Evolutionary conservation across 1,284 basidiomycete genomes (phyloP).

Genomic region (Phaffia rhodozyma): DNA sequence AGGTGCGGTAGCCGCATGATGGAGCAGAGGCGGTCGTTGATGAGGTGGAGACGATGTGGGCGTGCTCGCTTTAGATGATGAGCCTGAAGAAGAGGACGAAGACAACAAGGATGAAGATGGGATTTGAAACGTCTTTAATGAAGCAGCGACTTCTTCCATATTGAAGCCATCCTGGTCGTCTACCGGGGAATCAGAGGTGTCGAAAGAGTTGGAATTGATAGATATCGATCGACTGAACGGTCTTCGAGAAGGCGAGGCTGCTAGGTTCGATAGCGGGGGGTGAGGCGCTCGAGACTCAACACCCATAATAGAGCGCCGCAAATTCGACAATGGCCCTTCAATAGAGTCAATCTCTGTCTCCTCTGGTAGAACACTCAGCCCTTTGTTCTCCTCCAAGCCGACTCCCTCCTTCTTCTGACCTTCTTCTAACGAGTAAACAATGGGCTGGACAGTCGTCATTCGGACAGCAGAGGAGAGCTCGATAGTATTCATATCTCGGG

Average conservation of each 20-base stretch:
- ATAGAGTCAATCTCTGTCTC: no score
- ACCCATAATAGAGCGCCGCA: no score
- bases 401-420: no score
- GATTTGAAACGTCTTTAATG: conserved; percentile 14
- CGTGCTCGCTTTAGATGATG: background rate
- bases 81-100: background rate
- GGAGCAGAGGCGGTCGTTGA: conserved; percentile 4
- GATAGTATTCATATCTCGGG: background rate
- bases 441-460: no score
- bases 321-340: no score
- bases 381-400: no score
- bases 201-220: background rate
- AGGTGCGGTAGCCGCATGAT: conserved; percentile 16
- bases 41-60: background rate
- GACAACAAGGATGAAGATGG: conserved; percentile 1
- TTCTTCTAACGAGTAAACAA: no score
- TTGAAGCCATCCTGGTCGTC: no score
- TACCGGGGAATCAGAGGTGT: background rate
- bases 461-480: no score
- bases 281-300: background rate
- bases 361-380: no score
- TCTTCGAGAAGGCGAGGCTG: background rate
- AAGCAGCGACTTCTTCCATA: background rate
- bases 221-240: background rate
- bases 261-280: background rate